A percentile compares a stretch with the other conserved stretches of the same genome.
These are phyloP conservation scores for Chlamydomonas incerta DNA, from an alignment of 139 green algal genomes.

Conservation along the genomic window DNA sequence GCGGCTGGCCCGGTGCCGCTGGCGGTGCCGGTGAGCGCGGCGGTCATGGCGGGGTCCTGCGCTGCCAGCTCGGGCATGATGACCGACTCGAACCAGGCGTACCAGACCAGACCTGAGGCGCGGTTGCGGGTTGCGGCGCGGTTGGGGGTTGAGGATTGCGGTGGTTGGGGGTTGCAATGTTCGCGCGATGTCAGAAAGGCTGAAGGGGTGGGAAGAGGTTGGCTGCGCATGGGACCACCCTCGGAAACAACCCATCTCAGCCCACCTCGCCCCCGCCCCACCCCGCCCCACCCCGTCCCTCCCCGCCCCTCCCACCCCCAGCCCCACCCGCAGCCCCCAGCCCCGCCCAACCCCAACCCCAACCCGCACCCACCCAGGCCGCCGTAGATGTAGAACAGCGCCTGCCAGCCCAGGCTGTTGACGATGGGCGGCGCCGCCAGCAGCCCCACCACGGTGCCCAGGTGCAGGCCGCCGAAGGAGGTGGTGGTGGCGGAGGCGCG, in stretches of 20 bases:
- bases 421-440: slow-evolving; percentile 72
- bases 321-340: background rate
- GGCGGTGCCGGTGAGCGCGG: background rate
- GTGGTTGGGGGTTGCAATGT: no score
- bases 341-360: background rate
- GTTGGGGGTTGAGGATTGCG: no score
- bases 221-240: no score
- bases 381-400: slow-evolving; percentile 93
- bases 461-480: slow-evolving; percentile 88
- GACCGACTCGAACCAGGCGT: slow-evolving; percentile 64
- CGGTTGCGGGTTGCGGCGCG: no score
- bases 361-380: background rate
- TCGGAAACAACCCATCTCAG: no score
- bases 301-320: background rate
- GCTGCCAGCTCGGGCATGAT: background rate
- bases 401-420: slow-evolving; percentile 80
- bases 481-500: slow-evolving; percentile 76
- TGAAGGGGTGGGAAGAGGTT: no score
- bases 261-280: no score
- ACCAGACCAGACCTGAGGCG: slow-evolving; percentile 80
- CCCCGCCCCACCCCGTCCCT: no score
- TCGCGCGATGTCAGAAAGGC: no score
- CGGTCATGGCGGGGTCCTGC: slow-evolving; percentile 48
- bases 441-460: slow-evolving; percentile 72
- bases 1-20: no score